Conservation (phyloP, 345 rosid genomes). For the Barbarea vulgaris region DNA sequence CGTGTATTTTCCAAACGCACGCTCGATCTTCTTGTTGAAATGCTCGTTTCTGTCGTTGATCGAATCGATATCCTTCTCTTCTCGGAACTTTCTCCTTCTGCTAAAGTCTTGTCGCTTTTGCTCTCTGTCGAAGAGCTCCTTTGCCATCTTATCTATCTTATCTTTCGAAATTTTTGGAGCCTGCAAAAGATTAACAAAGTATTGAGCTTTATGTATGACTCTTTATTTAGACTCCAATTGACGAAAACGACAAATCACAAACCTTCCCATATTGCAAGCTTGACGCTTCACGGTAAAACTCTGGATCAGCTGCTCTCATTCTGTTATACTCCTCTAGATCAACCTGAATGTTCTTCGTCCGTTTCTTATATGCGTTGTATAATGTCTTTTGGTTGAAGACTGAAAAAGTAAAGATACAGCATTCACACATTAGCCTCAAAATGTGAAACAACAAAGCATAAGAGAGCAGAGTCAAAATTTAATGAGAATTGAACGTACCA, state of each 20-base stretch:
- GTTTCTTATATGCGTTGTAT: conserved; percentile 86
- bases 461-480: not conserved
- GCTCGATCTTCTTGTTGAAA: conserved; percentile 97
- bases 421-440: conserved; percentile 13
- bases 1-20: conserved; percentile 96
- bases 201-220: not conserved
- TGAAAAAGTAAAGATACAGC: conserved; percentile 38
- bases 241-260: conserved; percentile 14
- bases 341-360: conserved; percentile 73
- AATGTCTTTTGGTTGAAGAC: conserved; percentile 90
- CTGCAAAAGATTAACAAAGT: conserved; percentile 42
- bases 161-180: conserved; percentile 81
- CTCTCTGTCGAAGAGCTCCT: conserved; percentile 76
- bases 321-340: conserved; percentile 84
- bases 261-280: conserved; percentile 96
- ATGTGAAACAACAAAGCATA: not conserved
- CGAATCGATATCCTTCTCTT: conserved; percentile 94
- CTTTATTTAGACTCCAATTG: not conserved
- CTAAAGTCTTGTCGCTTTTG: conserved; percentile 81
- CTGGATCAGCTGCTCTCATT: conserved; percentile 98
- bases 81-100: conserved; percentile 85
- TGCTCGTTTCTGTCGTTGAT: conserved; percentile 99
- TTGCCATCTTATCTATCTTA: conserved; percentile 82
- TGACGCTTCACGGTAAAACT: conserved; percentile 94
- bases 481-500: conserved; percentile 51